phyloP scores from a whole-genome alignment of 2,329 filamentous ascomycete species.

The Periconia digitata region DNA sequence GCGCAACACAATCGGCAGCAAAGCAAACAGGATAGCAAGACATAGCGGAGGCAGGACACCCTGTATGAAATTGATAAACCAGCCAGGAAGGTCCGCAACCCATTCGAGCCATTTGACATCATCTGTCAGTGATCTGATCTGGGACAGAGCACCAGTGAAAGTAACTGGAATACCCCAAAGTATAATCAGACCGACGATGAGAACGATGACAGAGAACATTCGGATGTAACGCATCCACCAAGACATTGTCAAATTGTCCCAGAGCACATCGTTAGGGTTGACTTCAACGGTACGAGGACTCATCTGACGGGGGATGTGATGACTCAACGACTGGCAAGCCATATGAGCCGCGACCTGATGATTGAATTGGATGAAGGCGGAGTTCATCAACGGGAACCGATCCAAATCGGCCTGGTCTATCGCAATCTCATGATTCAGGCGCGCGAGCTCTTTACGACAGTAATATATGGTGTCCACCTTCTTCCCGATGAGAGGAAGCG shows the following conservation, averaged over 20 bases:
- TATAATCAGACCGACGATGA: constrained; percentile 75
- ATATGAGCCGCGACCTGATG: constrained; percentile 97
- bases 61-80: constrained; percentile 69
- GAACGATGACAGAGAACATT: constrained; percentile 62
- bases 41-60: constrained; percentile 83
- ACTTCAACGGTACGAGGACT: constrained; percentile 90
- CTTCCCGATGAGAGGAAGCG: constrained; percentile 75
- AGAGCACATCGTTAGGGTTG: constrained; percentile 86
- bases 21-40: constrained; percentile 73
- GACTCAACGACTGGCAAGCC: constrained; percentile 89
- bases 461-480: constrained; percentile 96
- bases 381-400: constrained; percentile 88
- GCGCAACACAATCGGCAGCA: constrained; percentile 78
- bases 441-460: constrained; percentile 81
- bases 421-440: constrained; percentile 89
- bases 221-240: constrained; percentile 92
- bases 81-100: constrained; percentile 62
- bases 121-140: constrained; percentile 70
- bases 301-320: constrained; percentile 94
- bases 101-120: constrained; percentile 70
- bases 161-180: constrained; percentile 90
- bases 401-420: constrained; percentile 84
- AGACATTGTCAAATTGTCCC: constrained; percentile 94
- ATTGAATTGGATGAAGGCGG: constrained; percentile 98
- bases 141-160: constrained; percentile 80